A percentile compares a stretch with the other conserved stretches of the same genome.
Evolutionary conservation across 129 eudicot species (phyloP).

Genomic region (Escallonia rubra): DNA sequence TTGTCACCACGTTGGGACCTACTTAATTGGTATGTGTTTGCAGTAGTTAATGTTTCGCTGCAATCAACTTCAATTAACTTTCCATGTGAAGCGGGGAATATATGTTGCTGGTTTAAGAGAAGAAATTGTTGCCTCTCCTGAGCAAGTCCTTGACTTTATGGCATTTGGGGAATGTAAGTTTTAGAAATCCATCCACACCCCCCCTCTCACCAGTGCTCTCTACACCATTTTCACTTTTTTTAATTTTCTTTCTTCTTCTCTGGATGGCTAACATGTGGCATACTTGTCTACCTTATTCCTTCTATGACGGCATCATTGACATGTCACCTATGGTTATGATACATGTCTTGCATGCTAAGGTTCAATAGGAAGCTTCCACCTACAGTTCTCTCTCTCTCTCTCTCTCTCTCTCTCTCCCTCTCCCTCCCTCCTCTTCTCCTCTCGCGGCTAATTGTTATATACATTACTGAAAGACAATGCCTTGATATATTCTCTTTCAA

Average conservation of each 20-base stretch:
- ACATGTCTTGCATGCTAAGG: background rate
- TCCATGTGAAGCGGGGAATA: slow-evolving; percentile 68
- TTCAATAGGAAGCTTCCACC: background rate
- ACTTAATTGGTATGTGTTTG: background rate
- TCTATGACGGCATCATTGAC: background rate
- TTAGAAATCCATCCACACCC: background rate
- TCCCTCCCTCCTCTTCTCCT: background rate
- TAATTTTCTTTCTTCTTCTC: background rate
- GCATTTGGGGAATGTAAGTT: slow-evolving; percentile 87
- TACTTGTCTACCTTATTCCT: background rate
- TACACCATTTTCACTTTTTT: no score
- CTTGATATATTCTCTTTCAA: slow-evolving; percentile 2
- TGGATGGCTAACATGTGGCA: background rate
- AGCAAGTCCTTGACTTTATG: slow-evolving; percentile 85
- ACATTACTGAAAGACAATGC: background rate
- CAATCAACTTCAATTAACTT: slow-evolving; percentile 2
- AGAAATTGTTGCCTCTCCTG: slow-evolving; percentile 90
- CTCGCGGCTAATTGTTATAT: no score
- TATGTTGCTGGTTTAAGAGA: slow-evolving; percentile 94
- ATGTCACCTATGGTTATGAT: background rate
- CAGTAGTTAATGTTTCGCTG: background rate
- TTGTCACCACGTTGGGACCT: background rate
- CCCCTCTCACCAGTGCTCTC: background rate
- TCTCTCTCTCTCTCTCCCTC: background rate
- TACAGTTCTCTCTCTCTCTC: background rate